These are phyloP conservation scores for Tylopilus rubrobrunneus DNA, from an alignment of 768 basidiomycete species.

Conservation along the genomic window DNA sequence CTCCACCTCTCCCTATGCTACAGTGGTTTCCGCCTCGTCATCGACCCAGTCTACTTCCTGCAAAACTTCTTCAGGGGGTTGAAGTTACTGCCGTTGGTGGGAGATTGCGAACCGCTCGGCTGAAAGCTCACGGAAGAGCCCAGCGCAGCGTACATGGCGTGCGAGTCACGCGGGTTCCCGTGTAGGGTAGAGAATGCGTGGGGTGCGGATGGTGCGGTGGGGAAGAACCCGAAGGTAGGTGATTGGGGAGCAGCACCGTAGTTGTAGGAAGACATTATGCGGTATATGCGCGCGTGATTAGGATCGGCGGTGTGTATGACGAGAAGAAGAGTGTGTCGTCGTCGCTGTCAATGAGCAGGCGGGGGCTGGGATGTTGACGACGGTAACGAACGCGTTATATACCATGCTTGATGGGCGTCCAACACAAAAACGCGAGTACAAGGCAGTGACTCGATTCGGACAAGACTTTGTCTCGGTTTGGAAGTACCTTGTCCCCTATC, in stretches of 20 bases:
- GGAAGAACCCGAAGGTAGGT: conserved; percentile 59
- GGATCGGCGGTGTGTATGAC: background rate
- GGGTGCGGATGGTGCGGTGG: conserved; percentile 48
- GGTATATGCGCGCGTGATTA: background rate
- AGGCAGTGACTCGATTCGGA: conserved; percentile 23
- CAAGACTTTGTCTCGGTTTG: conserved; percentile 19
- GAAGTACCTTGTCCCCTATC: conserved; percentile 14
- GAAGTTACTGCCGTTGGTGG: conserved; percentile 23
- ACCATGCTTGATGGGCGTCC: background rate
- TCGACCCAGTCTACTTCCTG: conserved; percentile 15
- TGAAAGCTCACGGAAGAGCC: conserved; percentile 27
- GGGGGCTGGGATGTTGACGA: conserved; percentile 5
- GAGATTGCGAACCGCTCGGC: conserved; percentile 21
- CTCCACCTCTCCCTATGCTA: conserved; percentile 22
- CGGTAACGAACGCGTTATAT: conserved; percentile 25
- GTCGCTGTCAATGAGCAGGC: background rate
- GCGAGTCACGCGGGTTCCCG: conserved; percentile 57
- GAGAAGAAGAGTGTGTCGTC: background rate
- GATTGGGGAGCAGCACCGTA: conserved; percentile 46
- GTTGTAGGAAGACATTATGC: conserved; percentile 41
- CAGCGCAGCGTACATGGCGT: conserved; percentile 56
- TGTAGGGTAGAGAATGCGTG: conserved; percentile 55
- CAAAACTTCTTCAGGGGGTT: conserved; percentile 36
- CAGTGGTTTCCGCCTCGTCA: conserved; percentile 10
- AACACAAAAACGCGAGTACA: conserved; percentile 18